Evolutionary conservation across 805 yeast genomes (phyloP).

Genomic region (Starmerella roubikii): DNA sequence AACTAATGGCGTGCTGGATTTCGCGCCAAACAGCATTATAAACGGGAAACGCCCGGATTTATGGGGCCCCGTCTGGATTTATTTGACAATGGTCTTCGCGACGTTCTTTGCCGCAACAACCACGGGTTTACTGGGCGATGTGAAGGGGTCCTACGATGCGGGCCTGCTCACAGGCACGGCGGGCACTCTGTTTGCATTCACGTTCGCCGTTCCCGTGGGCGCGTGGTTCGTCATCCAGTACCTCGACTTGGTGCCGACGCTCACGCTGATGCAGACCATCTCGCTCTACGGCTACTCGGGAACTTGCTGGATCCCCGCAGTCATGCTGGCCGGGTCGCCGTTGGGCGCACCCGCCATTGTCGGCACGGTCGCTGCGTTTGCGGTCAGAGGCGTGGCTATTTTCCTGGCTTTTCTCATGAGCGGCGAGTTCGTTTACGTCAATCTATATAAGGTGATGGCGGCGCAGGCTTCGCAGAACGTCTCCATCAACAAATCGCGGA

Average conservation of each 20-base stretch:
- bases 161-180: slow-evolving; percentile 54
- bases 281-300: slow-evolving; percentile 79
- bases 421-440: slow-evolving; percentile 26
- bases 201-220: slow-evolving; percentile 46
- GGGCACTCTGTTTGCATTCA: slow-evolving; percentile 62
- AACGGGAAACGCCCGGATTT: slow-evolving; percentile 46
- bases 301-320: slow-evolving; percentile 74
- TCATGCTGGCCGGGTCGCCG: slow-evolving; percentile 44
- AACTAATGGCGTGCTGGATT: slow-evolving; percentile 19
- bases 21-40: slow-evolving; percentile 20
- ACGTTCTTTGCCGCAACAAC: slow-evolving; percentile 66
- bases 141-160: slow-evolving; percentile 45
- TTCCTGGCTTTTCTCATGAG: slow-evolving; percentile 39
- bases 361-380: slow-evolving; percentile 29
- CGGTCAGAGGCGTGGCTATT: slow-evolving; percentile 53
- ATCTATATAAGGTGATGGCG: slow-evolving; percentile 27
- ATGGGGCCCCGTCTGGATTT: slow-evolving; percentile 85
- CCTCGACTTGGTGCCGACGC: slow-evolving; percentile 37
- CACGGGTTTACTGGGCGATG: slow-evolving; percentile 46
- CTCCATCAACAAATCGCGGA: slow-evolving; percentile 15
- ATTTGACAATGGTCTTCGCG: slow-evolving; percentile 62
- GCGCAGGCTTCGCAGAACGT: slow-evolving; percentile 16
- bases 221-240: slow-evolving; percentile 42
- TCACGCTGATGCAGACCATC: slow-evolving; percentile 40
- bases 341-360: slow-evolving; percentile 38